These are phyloP conservation scores for Fraxinus platypoda DNA, from an alignment of 305 asterid genomes.

Conservation along the genomic window DNA sequence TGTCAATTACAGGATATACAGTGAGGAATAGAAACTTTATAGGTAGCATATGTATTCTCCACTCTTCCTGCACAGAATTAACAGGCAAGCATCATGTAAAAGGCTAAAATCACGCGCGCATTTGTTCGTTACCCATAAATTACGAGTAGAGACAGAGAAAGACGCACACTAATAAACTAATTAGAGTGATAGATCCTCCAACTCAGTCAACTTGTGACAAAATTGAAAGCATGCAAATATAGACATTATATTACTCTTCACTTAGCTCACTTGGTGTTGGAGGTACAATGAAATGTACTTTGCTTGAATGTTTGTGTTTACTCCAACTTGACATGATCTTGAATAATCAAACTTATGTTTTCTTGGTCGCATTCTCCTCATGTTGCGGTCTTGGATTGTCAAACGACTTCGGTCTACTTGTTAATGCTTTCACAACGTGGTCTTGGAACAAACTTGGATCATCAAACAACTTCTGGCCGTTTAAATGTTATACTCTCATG, in stretches of 20 bases:
- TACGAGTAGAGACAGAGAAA: background rate
- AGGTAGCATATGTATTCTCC: slow-evolving; percentile 96
- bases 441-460: background rate
- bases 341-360: background rate
- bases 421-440: background rate
- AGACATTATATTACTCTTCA: background rate
- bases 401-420: background rate
- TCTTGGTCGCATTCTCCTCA: background rate
- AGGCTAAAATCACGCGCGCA: background rate
- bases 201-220: background rate
- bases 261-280: background rate
- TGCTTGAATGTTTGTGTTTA: background rate
- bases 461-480: background rate
- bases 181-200: background rate
- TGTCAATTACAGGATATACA: slow-evolving; percentile 68
- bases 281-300: background rate
- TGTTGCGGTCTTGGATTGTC: background rate
- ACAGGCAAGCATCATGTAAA: slow-evolving; percentile 14
- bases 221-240: background rate
- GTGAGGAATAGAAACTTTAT: slow-evolving; percentile 75
- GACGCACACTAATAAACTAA: background rate
- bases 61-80: slow-evolving; percentile 65
- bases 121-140: background rate
- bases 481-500: background rate
- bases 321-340: background rate